Conservation (phyloP, 1,284 basidiomycete genomes). For the Ustilago nuda region DNA sequence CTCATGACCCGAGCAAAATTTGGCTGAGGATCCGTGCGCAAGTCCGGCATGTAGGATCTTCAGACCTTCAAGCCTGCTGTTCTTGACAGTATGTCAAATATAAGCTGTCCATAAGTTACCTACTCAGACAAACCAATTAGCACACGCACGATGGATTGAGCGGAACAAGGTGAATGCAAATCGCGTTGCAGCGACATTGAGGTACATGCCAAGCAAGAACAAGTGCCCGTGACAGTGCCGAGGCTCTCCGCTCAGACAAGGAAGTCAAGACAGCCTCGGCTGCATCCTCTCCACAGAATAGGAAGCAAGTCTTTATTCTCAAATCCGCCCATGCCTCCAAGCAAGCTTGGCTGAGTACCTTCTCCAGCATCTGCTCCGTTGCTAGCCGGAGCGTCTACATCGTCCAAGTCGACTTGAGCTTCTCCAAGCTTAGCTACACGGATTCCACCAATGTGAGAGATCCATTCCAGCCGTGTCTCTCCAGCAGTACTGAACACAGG, state of each 20-base stretch:
- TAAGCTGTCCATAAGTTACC: background rate
- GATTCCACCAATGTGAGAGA: slow-evolving; percentile 63
- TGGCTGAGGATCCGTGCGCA: slow-evolving; percentile 29
- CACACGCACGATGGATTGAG: background rate
- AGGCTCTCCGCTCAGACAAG: slow-evolving; percentile 19
- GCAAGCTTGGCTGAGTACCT: slow-evolving; percentile 18
- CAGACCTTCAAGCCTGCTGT: slow-evolving; percentile 1
- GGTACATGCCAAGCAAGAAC: background rate
- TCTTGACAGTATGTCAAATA: slow-evolving; percentile 15
- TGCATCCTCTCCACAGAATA: slow-evolving; percentile 55
- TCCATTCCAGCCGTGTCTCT: slow-evolving; percentile 63
- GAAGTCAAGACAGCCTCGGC: slow-evolving; percentile 50
- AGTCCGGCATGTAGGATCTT: slow-evolving; percentile 22
- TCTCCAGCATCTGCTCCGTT: background rate
- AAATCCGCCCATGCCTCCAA: slow-evolving; percentile 38
- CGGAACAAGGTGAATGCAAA: background rate
- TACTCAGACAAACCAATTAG: background rate
- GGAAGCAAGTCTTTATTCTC: slow-evolving; percentile 50
- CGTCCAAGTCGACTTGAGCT: slow-evolving; percentile 31
- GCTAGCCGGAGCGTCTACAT: background rate
- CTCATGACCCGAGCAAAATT: slow-evolving; percentile 7
- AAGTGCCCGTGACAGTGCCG: background rate
- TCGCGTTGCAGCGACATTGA: background rate
- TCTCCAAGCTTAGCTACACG: slow-evolving; percentile 53
- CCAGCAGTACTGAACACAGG: slow-evolving; percentile 55